Evolutionary conservation across 1,284 basidiomycete species (phyloP), one percentile per base, ranked within the genome.

Genomic region (Uromyces viciae-fabae): DNA sequence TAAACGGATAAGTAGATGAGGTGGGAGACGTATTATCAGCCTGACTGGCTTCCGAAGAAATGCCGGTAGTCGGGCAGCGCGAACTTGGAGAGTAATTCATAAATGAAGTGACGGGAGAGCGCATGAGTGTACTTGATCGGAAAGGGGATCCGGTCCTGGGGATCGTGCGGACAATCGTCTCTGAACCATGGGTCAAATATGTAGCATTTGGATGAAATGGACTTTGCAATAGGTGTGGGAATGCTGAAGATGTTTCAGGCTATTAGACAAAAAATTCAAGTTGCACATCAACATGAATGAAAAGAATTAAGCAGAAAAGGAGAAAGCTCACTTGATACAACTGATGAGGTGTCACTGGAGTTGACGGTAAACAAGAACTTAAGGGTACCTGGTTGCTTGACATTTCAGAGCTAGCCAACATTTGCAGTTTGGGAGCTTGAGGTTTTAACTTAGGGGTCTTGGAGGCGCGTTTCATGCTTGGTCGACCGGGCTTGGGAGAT

Each of bases 101-200:
- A 7, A 75, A 62, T 1, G 73, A 64, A 60, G 42, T 54, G 40
- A 75, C 42, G 3, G 73, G 58, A 5, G 73, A 64, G 22, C 73
- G 73, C 56, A 64, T 62, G 3, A 62, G 56, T 2, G 58, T n/a
- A 49, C 42, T 75, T 60, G 2, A 38, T 72, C 68, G 64, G 28
- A 72, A 72, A 42, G 77, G 77, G 42, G 77, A 79, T 15, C 54
- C 77, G 11, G 54, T 68, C 58, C 75, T 78, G 49, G 62, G 75
- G 43, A 54, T 60, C 31, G 77, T 40, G n/a, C 52, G 38, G 14
- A 54, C 66, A 33, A 58, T 72, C 54, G 68, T 43, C n/a, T 60
- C 56, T 25, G 77, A 56, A 9, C 31, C 17, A 54, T 42, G 58
- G 14, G 77, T 28, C 9, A 60, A 38, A 58, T 43, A 71, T 56